Base-by-base conservation (phyloP, 257 asterid species). In the Scutellaria minor region DNA sequence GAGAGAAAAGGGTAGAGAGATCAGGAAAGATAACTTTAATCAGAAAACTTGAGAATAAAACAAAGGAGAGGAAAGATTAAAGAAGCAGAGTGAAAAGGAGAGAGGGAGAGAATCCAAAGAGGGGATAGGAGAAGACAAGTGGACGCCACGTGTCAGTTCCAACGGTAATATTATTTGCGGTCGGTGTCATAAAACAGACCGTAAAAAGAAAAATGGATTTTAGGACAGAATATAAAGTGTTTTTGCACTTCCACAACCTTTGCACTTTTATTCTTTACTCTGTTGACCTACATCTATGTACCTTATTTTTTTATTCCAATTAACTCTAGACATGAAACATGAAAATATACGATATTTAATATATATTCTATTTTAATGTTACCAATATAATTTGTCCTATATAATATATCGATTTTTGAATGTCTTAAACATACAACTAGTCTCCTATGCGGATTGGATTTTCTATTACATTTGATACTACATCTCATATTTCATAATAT, bases 101-200 rank as follows among this genome's bases (percentile, higher is more conserved):
- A 13, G 62, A 37, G 68, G 2, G 37, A 62, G 71, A 71, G 91
- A 82, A 87, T 86, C 91, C 92, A 77, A 82, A 57, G 90, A 71
- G 73, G 73, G 70, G 73, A 74, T 71, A 59, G 70, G 67, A 60
- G 74, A 71, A 37, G 86, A 80, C 84, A 81, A 39, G 81, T 86
- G 82, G 80, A 61, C 76, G 82, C 75, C 84, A 80, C 84, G 78
- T 67, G 84, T 60, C 9, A 6, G 48, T 78, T 52, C 60, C 31
- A 87, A 88, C 97, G 92, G 97, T 82, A 72, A 83, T 50, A 62
- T 77, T 71, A 56, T 42, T 48, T 9, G 60, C 5, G 46, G 76
- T 68, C 75, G 78, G 82, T 68, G 75, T 70, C 82, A 41, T 61
- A 66, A 75, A 75, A 68, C 66, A 10, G 55, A 20, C 15, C 9